Base-by-base conservation (phyloP, 1,139 yeast genomes). In the Pichia sp. region DNA sequence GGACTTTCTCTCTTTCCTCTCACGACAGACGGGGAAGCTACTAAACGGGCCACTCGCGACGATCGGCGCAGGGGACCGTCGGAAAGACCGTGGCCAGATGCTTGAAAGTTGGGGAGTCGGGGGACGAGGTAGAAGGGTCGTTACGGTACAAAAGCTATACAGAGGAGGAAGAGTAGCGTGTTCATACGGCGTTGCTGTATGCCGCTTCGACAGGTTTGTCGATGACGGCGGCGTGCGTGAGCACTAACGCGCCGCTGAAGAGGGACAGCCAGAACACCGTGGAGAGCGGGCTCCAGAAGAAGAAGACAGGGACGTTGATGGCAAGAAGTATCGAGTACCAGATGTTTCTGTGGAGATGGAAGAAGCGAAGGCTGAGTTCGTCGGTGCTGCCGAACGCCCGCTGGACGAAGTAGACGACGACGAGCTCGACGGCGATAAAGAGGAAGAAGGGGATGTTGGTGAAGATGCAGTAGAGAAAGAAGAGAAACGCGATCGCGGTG, bases 131-230 rank as follows among this genome's bases (percentile, higher is more conserved):
- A 21, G 7, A 18, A 18, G 18, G 4, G 26, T 3, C 41, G 16
- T 42, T 9, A 16, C 31, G n/a, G n/a, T n/a, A 46, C 25, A 12
- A 9, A 5, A 37, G 19, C 44, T 41, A 41, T 41, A 41, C 23
- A 39, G 23, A 21, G 23, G 42, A 19, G 13, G 13, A 19, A 18
- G 42, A 13, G 19, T 13, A n/a, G 16, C 19, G 9, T 41, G 18
- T 43, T 64, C 67, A 80, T 41, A 80, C 85, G 45, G 60, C 60
- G 66, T 88, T 96, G 66, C 90, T 95, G 66, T 91, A 93, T 25
- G 93, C 93, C 45, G 95, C 85, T 72, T 93, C 98, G 60, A 91
- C 86, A 22, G 99, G 99, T 73, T 91, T 93, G 67, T 93, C 98
- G 83, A 93, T 79, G 58, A 93, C 76, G 3, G 93, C 74, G 50